Evolutionary conservation across 257 asterid species (phyloP), one percentile per base, ranked within the genome.

Genomic region (Nicotiana attenuata): DNA sequence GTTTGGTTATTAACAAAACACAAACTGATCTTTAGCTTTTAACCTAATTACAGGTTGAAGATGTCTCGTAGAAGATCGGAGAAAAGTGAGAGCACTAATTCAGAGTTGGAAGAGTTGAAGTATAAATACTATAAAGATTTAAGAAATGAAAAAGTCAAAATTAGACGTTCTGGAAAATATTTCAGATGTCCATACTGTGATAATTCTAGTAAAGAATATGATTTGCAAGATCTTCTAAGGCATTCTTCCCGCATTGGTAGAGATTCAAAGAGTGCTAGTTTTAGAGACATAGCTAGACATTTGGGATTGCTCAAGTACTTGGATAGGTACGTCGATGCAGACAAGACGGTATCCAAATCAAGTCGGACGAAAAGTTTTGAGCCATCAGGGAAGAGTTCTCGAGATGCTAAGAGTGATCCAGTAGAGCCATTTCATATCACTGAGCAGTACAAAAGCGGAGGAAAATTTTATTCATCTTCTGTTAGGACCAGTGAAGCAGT

Each of bases 171-270:
- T 84, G 93, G 93, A 67, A 86, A 82, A 81, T 83, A 89, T 78
- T 83, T 88, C 41, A 35, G 33, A 7, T 95, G 98, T 87, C 99
- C 98, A 20, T 92, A 83, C 67, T 95, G 99, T 78, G 82, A 16
- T 76, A 85, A 89, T 83, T 59, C 19, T 28, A 67, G 84, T 80
- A 84, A 65, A 77, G 97, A 93, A 22, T 93, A 95, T 84, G 82
- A 80, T 47, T 22, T 85, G 63, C 41, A 41, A n/a, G 97, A 90
- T 85, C 91, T 95, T 81, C 88, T 85, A 78, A 83, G 87, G 53
- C 98, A 95, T 84, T 87, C 97, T 65, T 88, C 89, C 82, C 91
- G 97, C 81, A 88, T 95, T 67, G 89, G 89, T 61, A 82, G 73
- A 80, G 93, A 92, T 59, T 92, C 97, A 65, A 92, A 69, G 82